Percentiles rank a stretch among this genome's conserved stretches.
phyloP scores from a whole-genome alignment of 2,329 filamentous ascomycete species.

The Fusarium beomiforme region DNA sequence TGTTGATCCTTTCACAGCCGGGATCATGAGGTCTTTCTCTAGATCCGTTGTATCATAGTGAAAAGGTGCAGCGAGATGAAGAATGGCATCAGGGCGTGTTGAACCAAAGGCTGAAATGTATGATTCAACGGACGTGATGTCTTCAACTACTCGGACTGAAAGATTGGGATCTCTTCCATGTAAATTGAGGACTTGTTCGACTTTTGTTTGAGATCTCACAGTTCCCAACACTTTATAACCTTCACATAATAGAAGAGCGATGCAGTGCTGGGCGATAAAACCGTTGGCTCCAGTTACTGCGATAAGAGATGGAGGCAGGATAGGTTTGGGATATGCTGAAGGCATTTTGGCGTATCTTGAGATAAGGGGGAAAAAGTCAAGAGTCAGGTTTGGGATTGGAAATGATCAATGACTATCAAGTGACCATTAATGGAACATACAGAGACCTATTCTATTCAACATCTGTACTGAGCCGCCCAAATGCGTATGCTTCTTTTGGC shows the following conservation, averaged over 20 bases:
- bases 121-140: background rate
- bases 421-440: background rate
- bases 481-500: background rate
- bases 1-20: background rate
- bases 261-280: conserved; percentile 11
- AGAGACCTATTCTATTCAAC: background rate
- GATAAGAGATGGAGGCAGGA: background rate
- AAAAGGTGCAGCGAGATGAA: conserved; percentile 4
- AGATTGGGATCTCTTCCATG: background rate
- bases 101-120: conserved; percentile 2
- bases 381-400: background rate
- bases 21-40: conserved; percentile 8
- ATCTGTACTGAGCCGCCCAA: background rate
- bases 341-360: background rate
- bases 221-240: background rate
- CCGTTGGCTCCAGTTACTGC: conserved; percentile 8
- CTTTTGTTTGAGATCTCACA: background rate
- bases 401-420: background rate
- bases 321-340: background rate
- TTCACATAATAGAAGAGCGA: background rate
- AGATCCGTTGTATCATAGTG: background rate
- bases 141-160: background rate
- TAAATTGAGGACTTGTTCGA: background rate
- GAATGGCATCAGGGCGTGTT: background rate
- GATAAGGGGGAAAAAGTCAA: too few relatives aligned